Evolutionary conservation across 768 basidiomycete genomes (phyloP).

Genomic region (Pleurotus ostreatus): DNA sequence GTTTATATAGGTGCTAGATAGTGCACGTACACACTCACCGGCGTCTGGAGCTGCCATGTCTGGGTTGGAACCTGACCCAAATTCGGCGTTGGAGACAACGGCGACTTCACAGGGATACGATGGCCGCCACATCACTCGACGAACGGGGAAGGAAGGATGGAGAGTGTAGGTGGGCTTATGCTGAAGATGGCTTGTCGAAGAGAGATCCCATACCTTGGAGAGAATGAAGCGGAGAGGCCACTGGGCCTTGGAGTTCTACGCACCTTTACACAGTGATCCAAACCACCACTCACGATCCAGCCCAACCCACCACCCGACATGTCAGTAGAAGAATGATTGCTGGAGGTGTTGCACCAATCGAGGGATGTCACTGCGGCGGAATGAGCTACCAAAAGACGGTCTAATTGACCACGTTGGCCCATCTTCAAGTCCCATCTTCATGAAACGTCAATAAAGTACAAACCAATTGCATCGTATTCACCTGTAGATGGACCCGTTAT

Average conservation of each 20-base stretch:
- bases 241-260: conserved; percentile 9
- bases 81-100: conserved; percentile 62
- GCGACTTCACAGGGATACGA: conserved; percentile 73
- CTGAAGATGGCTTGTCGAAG: conserved; percentile 45
- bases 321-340: conserved; percentile 17
- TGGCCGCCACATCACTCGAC: conserved; percentile 75
- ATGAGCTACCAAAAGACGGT: conserved; percentile 73
- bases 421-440: conserved; percentile 75
- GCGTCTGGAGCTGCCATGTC: conserved; percentile 12
- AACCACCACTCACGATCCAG: conserved; percentile 77
- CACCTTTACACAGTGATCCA: conserved; percentile 79
- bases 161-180: conserved; percentile 67
- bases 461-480: conserved; percentile 15
- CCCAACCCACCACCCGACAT: conserved; percentile 38
- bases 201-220: conserved; percentile 68
- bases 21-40: not conserved
- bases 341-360: conserved; percentile 57
- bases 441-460: not conserved
- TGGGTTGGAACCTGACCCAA: conserved; percentile 27
- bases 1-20: not conserved
- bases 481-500: conserved; percentile 69
- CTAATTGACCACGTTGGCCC: conserved; percentile 70
- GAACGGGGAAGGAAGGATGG: conserved; percentile 71
- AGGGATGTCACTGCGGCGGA: conserved; percentile 65
- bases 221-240: not conserved